A percentile compares a stretch with the other conserved stretches of the same genome.
phyloP scores from a whole-genome alignment of 352 stramenopile species.

The Saprolegnia diclina region DNA sequence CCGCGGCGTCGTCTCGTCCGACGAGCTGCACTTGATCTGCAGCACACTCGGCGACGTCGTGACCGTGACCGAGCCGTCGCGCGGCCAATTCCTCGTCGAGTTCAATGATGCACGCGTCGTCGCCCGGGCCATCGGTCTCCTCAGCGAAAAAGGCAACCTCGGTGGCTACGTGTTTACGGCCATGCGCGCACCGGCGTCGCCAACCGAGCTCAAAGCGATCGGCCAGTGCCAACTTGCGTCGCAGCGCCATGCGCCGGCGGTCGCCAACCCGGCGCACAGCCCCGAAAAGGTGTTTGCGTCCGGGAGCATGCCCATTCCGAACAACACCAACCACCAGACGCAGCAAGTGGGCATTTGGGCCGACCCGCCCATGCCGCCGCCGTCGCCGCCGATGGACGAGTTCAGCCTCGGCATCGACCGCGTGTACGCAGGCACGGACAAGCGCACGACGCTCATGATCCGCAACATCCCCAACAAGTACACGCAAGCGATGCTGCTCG shows the following conservation, averaged over 20 bases:
- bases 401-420: constrained; percentile 74
- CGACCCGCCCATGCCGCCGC: background rate
- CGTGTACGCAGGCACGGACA: constrained; percentile 84
- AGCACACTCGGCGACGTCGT: constrained; percentile 62
- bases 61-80: constrained; percentile 46
- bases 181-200: background rate
- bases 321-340: background rate
- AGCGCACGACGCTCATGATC: constrained; percentile 98
- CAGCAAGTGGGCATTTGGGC: background rate
- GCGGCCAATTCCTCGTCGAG: constrained; percentile 57
- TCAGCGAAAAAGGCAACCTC: constrained; percentile 27
- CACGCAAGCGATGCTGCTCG: constrained; percentile 97
- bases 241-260: too few relatives aligned
- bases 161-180: background rate
- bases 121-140: constrained; percentile 34
- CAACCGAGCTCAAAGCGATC: background rate
- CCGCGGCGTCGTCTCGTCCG: constrained; percentile 27
- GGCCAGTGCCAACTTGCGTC: too few relatives aligned
- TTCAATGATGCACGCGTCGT: constrained; percentile 66
- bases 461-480: constrained; percentile 99
- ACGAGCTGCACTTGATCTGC: constrained; percentile 61
- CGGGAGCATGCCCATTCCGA: background rate
- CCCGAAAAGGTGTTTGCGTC: background rate
- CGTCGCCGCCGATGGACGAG: constrained; percentile 42
- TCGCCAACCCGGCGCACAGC: constrained; percentile 19